Percentiles rank a stretch among this genome's conserved stretches.
Evolutionary conservation across 1,284 basidiomycete species (phyloP).

Genomic region (Apiotrichum siamense): DNA sequence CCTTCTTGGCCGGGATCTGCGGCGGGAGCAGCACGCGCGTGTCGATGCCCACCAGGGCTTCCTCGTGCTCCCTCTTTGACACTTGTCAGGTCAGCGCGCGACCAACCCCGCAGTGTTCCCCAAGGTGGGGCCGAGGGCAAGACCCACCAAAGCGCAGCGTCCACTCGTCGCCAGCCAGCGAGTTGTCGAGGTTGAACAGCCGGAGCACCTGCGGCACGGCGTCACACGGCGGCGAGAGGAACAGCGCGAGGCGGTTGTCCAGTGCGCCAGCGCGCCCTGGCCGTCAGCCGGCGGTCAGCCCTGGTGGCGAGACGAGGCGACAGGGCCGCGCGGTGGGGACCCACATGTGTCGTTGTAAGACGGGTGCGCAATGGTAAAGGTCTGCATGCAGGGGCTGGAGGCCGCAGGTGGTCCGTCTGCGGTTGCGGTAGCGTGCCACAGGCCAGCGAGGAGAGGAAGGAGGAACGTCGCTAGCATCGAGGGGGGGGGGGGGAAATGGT

Average conservation of each 20-base stretch:
- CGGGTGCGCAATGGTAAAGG: background rate
- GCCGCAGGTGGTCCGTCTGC: too few species aligned
- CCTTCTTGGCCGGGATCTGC: background rate
- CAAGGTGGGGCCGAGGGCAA: background rate
- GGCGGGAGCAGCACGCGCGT: background rate
- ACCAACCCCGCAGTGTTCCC: too few species aligned
- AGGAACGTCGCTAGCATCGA: too few species aligned
- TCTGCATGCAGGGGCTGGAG: too few species aligned
- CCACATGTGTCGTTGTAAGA: background rate
- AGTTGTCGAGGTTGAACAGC: background rate
- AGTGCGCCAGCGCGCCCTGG: background rate
- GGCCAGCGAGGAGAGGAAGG: too few species aligned
- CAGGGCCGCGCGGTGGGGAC: too few species aligned
- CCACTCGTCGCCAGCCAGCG: background rate
- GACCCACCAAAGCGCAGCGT: background rate
- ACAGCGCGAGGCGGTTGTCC: background rate
- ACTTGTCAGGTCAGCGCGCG: too few species aligned
- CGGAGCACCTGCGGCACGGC: background rate
- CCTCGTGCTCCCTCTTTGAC: too few species aligned
- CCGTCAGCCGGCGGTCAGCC: background rate
- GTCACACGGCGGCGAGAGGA: background rate
- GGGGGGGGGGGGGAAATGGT: too few species aligned
- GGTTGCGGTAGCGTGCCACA: too few species aligned
- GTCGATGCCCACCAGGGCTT: background rate
- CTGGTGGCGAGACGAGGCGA: too few species aligned